These are phyloP conservation scores for Sporisorium scitamineum DNA, from an alignment of 1,284 basidiomycete species.

Conservation along the genomic window DNA sequence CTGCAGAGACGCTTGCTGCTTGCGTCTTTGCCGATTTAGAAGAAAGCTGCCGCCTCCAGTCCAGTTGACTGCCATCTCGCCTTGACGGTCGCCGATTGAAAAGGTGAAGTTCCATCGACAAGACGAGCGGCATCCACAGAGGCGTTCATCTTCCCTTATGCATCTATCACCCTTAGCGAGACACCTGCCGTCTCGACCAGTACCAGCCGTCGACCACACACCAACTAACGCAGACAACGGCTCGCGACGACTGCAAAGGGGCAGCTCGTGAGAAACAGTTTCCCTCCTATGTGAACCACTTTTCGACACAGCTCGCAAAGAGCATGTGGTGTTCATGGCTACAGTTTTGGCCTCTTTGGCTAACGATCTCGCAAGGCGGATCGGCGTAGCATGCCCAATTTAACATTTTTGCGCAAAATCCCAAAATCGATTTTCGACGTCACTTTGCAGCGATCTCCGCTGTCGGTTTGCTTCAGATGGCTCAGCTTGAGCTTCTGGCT, in stretches of 20 bases:
- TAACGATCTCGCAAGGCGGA: not conserved
- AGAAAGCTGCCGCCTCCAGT: constrained; percentile 45
- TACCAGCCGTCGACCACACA: not conserved
- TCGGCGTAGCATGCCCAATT: not conserved
- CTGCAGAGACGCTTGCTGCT: not conserved
- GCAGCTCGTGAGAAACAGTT: too few species aligned
- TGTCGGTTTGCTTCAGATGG: not conserved
- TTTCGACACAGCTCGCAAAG: too few species aligned
- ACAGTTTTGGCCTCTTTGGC: not conserved
- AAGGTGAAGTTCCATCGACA: not conserved
- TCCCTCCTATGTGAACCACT: too few species aligned
- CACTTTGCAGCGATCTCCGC: constrained; percentile 37
- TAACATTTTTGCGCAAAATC: not conserved
- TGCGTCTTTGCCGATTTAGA: constrained; percentile 16
- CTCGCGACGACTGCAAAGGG: too few species aligned
- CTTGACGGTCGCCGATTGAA: too few species aligned
- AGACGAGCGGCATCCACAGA: not conserved
- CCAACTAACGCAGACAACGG: too few species aligned
- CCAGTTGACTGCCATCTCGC: constrained; percentile 49
- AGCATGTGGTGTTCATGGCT: not conserved
- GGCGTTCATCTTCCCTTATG: not conserved
- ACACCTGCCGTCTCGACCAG: not conserved
- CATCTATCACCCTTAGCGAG: not conserved
- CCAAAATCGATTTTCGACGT: constrained; percentile 16
- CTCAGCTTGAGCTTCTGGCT: not conserved